phyloP scores from a whole-genome alignment of 345 rosid species.

The Acer saccharum region DNA sequence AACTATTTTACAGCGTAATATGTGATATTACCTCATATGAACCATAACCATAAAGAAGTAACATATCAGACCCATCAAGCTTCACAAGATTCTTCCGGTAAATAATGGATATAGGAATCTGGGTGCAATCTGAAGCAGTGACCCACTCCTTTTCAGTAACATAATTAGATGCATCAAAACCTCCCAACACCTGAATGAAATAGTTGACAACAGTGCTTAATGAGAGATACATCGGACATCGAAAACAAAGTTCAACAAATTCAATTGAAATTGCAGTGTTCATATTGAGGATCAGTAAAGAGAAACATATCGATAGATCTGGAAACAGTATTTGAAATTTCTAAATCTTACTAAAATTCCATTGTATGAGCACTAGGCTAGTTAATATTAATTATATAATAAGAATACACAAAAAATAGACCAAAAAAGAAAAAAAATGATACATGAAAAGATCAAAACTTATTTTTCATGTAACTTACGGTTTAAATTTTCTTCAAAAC shows the following conservation, averaged over 20 bases:
- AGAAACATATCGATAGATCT: not conserved
- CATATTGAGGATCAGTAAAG: not conserved
- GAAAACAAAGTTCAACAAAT: not conserved
- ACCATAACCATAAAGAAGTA: conserved; percentile 89
- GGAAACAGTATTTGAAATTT: too few species aligned
- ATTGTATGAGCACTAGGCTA: not conserved
- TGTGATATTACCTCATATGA: conserved; percentile 81
- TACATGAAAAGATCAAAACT: not conserved
- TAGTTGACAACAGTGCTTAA: conserved; percentile 8
- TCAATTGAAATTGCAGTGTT: not conserved
- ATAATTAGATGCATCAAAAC: conserved; percentile 80
- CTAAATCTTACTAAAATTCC: not conserved
- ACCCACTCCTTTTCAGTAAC: conserved; percentile 89
- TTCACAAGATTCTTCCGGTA: conserved; percentile 72
- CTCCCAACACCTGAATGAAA: conserved; percentile 79
- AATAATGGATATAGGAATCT: conserved; percentile 82
- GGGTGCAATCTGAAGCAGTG: conserved; percentile 78
- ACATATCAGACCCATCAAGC: conserved; percentile 82
- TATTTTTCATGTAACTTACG: conserved; percentile 45
- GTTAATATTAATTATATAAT: not conserved
- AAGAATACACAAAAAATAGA: not conserved
- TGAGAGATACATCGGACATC: not conserved
- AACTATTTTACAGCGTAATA: not conserved
- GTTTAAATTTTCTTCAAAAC: conserved; percentile 81
- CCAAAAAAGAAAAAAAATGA: not conserved